phyloP scores from a whole-genome alignment of 1,284 basidiomycete species.

The Xanthoconium separans region DNA sequence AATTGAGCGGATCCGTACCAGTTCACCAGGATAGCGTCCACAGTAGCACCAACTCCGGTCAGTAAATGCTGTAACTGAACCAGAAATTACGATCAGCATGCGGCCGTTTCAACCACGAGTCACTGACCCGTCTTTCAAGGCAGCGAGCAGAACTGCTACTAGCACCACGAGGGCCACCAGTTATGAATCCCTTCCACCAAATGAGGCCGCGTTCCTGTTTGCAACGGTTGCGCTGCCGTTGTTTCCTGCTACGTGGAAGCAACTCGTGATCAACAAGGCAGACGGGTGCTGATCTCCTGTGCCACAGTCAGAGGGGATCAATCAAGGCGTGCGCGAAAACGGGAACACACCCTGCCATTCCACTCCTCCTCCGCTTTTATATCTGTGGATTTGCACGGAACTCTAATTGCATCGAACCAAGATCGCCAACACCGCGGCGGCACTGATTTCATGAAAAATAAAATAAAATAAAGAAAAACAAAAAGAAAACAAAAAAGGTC shows the following conservation, averaged over 20 bases:
- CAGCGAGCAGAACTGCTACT: constrained; percentile 8
- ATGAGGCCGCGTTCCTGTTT: background rate
- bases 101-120: constrained; percentile 12
- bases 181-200: constrained; percentile 3
- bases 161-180: constrained; percentile 1
- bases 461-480: constrained; percentile 17
- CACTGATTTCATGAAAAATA: constrained; percentile 28
- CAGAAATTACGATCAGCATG: constrained; percentile 18
- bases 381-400: constrained; percentile 27
- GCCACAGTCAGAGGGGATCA: constrained; percentile 5
- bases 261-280: background rate
- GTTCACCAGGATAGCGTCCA: constrained; percentile 3
- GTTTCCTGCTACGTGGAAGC: constrained; percentile 14
- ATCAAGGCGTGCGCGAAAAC: constrained; percentile 17
- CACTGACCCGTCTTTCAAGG: constrained; percentile 18
- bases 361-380: constrained; percentile 27
- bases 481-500: constrained; percentile 13
- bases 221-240: constrained; percentile 8
- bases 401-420: constrained; percentile 31
- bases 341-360: constrained; percentile 13
- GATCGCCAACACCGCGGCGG: constrained; percentile 31
- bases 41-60: no score
- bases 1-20: constrained; percentile 33
- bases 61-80: constrained; percentile 16
- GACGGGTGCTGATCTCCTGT: background rate